Base-by-base conservation (phyloP, 306 rosid genomes). In the Fragaria nilgerrensis region DNA sequence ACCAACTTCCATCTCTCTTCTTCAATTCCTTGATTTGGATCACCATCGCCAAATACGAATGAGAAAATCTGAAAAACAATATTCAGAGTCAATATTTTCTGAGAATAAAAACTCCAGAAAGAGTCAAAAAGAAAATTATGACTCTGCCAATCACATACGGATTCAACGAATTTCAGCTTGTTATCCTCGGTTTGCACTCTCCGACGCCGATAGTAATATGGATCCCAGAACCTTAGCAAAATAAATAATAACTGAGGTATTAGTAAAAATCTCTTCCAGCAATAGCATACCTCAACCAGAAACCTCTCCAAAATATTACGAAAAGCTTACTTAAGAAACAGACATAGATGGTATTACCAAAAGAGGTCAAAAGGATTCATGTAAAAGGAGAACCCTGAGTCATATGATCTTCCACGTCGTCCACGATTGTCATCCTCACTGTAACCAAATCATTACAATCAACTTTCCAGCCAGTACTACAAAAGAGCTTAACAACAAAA, bases 1-100 rank as follows among this genome's bases (percentile, higher is more conserved):
- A 96, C 99, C 99, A 96, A 96, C 98, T 92, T 96, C 99, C 99
- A 96, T 88, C 99, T 92, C 92, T 96, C 98, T 89, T 96, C 99
- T 92, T 96, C 99, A 37, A 92, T 92, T 92, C 96, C 99, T 96
- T 92, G 96, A 93, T 96, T 96, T 48, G 99, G 99, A 89, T 96
- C 98, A 68, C 99, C 99, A 61, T 96, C 99, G 76, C 99, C 99
- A 82, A 96, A 96, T 44, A 96, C 99, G 78, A 92, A 89, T 76
- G 99, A 96, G 87, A 96, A 96, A 68, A 91, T 92, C 99, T 96
- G 70, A 49, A 81, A 55, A 25, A 85, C 36, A 85, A 53, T 55
- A 75, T 62, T 20, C 15, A 79, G 53, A 80, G 63, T 79, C 70
- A 85, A 76, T 32, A 62, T 47, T 73, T 76, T 49, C 10, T n/a